Percentiles rank a stretch among this genome's conserved stretches.
Conservation (phyloP, 2,329 filamentous ascomycete genomes). For the Calcarisporium arbuscula region DNA sequence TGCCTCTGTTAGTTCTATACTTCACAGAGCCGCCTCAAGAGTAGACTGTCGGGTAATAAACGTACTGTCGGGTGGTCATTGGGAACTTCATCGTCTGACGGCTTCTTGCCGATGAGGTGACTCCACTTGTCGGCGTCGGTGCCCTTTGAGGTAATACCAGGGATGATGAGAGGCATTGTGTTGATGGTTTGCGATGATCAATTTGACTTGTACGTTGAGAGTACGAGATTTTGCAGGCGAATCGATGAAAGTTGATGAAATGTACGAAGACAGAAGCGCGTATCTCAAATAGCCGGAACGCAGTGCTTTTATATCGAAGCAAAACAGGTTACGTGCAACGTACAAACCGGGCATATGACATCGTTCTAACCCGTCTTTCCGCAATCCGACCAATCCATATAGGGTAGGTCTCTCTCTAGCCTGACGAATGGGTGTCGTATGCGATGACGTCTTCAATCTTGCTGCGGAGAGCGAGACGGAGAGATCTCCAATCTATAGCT, state of each 20-base stretch:
- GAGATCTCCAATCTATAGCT: no score
- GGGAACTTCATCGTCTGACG: conserved; percentile 42
- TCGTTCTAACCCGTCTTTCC: no score
- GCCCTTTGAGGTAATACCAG: conserved; percentile 49
- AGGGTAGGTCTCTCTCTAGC: neutral
- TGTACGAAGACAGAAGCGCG: neutral
- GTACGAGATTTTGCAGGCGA: neutral
- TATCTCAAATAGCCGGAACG: neutral
- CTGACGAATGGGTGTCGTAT: conserved; percentile 1
- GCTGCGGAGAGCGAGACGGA: neutral
- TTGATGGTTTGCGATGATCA: conserved; percentile 3
- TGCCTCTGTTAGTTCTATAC: conserved; percentile 3
- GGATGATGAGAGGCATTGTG: conserved; percentile 61
- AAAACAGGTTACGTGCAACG: neutral
- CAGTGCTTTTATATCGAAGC: neutral
- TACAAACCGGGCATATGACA: neutral
- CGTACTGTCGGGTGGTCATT: conserved; percentile 52
- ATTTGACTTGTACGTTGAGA: neutral
- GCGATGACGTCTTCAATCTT: conserved; percentile 4
- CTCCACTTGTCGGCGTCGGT: conserved; percentile 41
- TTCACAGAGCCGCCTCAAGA: neutral
- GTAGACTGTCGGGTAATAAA: neutral
- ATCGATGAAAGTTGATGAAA: neutral
- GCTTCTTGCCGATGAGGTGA: conserved; percentile 59
- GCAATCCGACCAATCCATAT: no score